A percentile compares a stretch with the other conserved stretches of the same genome.
These are phyloP conservation scores for Rhododendron ferrugineum DNA, from an alignment of 148 eudicot genomes.

Conservation along the genomic window DNA sequence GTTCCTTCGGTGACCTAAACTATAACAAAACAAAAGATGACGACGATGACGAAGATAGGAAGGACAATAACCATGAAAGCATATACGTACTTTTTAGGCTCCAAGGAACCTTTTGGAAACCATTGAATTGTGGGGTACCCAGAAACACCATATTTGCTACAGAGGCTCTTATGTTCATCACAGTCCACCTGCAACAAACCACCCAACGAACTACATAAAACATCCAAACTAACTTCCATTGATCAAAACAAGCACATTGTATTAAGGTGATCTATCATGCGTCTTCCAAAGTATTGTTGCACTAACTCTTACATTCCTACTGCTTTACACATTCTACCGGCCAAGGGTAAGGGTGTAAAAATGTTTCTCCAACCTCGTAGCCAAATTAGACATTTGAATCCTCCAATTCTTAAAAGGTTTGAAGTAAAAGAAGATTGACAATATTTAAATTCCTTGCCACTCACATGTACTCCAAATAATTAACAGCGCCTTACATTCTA, in stretches of 20 bases:
- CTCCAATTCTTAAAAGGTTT: neutral
- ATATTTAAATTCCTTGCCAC: neutral
- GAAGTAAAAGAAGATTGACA: neutral
- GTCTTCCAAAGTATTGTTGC: neutral
- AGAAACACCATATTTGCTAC: constrained; percentile 77
- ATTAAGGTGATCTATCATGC: neutral
- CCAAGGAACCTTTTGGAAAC: constrained; percentile 97
- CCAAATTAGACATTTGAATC: neutral
- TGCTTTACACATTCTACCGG: neutral
- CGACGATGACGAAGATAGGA: neutral
- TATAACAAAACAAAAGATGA: neutral
- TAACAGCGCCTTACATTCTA: neutral
- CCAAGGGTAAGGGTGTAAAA: neutral
- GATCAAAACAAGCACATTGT: neutral
- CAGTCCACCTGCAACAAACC: constrained; percentile 70
- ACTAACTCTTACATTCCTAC: neutral
- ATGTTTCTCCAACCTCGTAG: neutral
- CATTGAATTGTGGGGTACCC: constrained; percentile 96
- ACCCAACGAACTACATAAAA: constrained; percentile 10
- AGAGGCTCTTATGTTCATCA: constrained; percentile 82
- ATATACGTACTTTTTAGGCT: constrained; percentile 80
- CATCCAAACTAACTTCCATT: neutral
- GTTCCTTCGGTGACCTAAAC: neutral
- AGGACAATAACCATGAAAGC: neutral
- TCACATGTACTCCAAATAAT: neutral